Evolutionary conservation across 176 grass and related monocot genomes (phyloP).

Genomic region (Sorghum bicolor): Sorghum_bicolor_NCBIv3 NC_012870.2:57599001-57599500

Average conservation of each 20-base stretch:
- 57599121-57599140: background rate
- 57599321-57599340: conserved; percentile 4
- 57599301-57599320: background rate
- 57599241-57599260: conserved; percentile 10
- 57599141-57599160: conserved; percentile 24
- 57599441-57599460: background rate
- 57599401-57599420: background rate
- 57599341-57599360: conserved; percentile 1
- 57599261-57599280: conserved; percentile 4
- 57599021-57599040: conserved; percentile 83
- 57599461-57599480: background rate
- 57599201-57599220: background rate
- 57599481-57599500: background rate
- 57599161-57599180: conserved; percentile 22
- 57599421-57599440: background rate
- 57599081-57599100: background rate
- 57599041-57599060: conserved; percentile 33
- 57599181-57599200: background rate
- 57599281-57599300: background rate
- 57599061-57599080: conserved; percentile 2
- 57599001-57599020: conserved; percentile 92
- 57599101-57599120: conserved; percentile 9
- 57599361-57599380: background rate
- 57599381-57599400: background rate
- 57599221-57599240: conserved; percentile 18